A percentile compares a stretch with the other conserved stretches of the same genome.
phyloP scores from a whole-genome alignment of 1,139 yeast genomes.

The Pichia cactophila region DNA sequence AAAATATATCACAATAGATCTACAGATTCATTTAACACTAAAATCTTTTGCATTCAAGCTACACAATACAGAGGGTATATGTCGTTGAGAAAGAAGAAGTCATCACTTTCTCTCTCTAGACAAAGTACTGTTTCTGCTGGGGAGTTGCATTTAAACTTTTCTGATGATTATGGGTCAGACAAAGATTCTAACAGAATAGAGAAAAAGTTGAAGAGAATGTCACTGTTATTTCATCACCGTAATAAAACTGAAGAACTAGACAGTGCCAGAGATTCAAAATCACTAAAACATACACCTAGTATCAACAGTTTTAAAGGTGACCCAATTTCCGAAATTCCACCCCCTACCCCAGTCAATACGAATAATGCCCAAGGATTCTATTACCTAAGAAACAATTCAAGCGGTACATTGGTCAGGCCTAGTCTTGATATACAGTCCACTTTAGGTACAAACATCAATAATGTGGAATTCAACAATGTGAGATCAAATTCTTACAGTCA shows the following conservation, averaged over 20 bases:
- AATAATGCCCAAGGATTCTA: conserved; percentile 2
- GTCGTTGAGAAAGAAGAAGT: conserved; percentile 8
- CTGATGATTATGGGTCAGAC: neutral
- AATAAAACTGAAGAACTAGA: conserved; percentile 6
- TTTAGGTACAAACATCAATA: conserved; percentile 13
- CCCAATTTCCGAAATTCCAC: conserved; percentile 4
- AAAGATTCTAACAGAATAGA: conserved; percentile 4
- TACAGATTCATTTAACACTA: too few relatives aligned
- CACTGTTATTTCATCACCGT: conserved; percentile 6
- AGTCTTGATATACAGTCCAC: neutral
- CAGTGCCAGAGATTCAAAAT: neutral
- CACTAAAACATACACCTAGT: neutral
- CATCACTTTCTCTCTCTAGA: conserved; percentile 7
- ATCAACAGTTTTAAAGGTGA: neutral
- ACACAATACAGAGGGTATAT: neutral
- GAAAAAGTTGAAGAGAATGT: conserved; percentile 8
- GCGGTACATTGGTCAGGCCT: conserved; percentile 10
- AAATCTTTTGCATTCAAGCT: neutral
- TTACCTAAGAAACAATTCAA: conserved; percentile 12
- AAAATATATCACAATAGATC: too few relatives aligned
- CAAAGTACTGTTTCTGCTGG: conserved; percentile 2
- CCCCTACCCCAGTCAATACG: conserved; percentile 1
- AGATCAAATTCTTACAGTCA: conserved; percentile 15
- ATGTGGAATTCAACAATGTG: conserved; percentile 27
- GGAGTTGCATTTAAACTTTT: neutral